Evolutionary conservation across 2,329 filamentous ascomycete genomes (phyloP), one percentile per base, ranked within the genome.

Genomic region (Neofusicoccum umdonicola): DNA sequence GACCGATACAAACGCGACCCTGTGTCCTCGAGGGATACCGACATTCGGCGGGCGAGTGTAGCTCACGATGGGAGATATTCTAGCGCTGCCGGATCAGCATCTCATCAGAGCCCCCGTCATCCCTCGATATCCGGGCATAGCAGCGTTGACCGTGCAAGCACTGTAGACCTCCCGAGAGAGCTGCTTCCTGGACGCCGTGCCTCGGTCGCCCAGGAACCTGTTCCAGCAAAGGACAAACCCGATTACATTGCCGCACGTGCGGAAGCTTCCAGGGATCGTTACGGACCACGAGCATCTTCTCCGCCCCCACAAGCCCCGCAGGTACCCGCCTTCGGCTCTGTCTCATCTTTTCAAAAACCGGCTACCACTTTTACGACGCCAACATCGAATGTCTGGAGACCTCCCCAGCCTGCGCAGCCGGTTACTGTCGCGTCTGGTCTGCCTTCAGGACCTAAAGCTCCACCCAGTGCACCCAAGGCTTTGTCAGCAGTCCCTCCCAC

Each of bases 301-400:
- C 83, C 84, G 11, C 83, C 84, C 42, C 83, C 82, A 34, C 82
- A 83, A 66, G 82, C 83, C 31, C 81, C 81, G 15, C 78, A 80
- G 61, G 83, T 86, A 13, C 84, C 84, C 31, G 83, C 84, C n/a
- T 86, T 86, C 72, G 81, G 81, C 34, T 81, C 79, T 63, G 72
- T 78, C 42, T 58, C 63, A 5, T 65, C 63, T 19, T 65, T 65
- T 39, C 52, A 41, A 27, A 62, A 65, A 35, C 63, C 56, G 19
- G 56, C 63, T 15, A 48, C 63, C 8, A 60, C 63, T 52, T 64
- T 64, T 27, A 64, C 52, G 1, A 64, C 63, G 13, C 63, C 63
- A 4, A 64, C 69, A n/a, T 74, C 74, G 19, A 78, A 79, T 68
- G 78, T 79, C 27, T 81, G 79, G 79, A 76, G 74, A 67, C 77